These are phyloP conservation scores for Solanum dulcamara DNA, from an alignment of 257 asterid genomes.

Conservation along the genomic window DNA sequence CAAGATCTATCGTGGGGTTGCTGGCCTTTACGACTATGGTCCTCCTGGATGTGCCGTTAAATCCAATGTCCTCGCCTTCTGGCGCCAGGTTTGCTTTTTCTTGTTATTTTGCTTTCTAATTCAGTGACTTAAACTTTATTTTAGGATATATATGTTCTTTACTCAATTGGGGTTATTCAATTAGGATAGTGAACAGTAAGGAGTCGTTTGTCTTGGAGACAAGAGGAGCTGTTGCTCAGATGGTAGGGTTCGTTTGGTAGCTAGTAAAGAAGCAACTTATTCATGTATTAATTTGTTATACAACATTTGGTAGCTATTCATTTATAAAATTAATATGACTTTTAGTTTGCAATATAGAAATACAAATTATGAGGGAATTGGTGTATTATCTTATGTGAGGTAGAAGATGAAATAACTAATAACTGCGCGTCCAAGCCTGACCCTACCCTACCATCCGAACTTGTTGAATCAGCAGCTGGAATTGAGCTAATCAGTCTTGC, in stretches of 20 bases:
- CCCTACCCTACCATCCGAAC: no score
- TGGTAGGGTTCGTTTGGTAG: background rate
- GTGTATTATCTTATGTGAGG: background rate
- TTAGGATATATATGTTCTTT: background rate
- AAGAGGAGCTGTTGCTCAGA: background rate
- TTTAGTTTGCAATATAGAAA: background rate
- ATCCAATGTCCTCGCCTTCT: slow-evolving; percentile 72
- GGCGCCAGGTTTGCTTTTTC: slow-evolving; percentile 65
- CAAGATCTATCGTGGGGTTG: slow-evolving; percentile 81
- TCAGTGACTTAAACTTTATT: background rate
- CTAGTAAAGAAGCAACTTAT: background rate
- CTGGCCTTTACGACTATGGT: slow-evolving; percentile 80
- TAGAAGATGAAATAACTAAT: background rate
- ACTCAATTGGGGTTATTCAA: background rate
- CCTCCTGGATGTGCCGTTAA: slow-evolving; percentile 90
- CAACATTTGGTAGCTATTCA: background rate
- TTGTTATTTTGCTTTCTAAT: background rate
- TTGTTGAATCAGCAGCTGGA: no score
- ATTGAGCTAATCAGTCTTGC: no score
- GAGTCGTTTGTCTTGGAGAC: background rate
- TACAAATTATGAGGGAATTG: background rate
- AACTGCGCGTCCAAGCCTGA: no score
- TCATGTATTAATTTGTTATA: background rate
- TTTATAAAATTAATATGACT: background rate
- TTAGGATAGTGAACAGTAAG: background rate